phyloP scores from a whole-genome alignment of 2,329 filamentous ascomycete species.

The Trichophyton rubrum region DNA sequence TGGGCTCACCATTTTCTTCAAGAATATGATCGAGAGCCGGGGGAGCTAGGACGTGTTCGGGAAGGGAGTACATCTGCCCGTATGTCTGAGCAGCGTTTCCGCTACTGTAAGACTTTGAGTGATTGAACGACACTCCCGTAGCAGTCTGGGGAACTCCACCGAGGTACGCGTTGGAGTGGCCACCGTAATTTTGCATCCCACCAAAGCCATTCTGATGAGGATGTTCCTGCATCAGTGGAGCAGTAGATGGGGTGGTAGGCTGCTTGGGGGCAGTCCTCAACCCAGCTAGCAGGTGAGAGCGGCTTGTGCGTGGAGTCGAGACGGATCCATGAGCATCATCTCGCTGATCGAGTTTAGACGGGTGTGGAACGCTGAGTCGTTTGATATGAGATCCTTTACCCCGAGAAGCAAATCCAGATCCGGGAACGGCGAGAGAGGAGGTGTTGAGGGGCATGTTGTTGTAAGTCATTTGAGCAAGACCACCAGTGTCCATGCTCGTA shows the following conservation, averaged over 20 bases:
- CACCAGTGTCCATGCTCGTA: constrained; percentile 72
- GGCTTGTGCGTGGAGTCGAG: constrained; percentile 81
- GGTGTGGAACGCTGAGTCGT: constrained; percentile 65
- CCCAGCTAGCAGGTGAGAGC: constrained; percentile 85
- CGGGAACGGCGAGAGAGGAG: constrained; percentile 58
- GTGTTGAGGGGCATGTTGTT: constrained; percentile 60
- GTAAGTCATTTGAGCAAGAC: constrained; percentile 98
- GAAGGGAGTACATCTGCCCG: constrained; percentile 53
- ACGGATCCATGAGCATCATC: constrained; percentile 50
- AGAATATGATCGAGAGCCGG: constrained; percentile 50
- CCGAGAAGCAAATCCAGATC: constrained; percentile 72
- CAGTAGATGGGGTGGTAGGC: constrained; percentile 55
- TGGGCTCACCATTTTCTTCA: constrained; percentile 55
- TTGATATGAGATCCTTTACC: constrained; percentile 78
- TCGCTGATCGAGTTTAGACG: constrained; percentile 52
- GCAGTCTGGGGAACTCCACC: constrained; percentile 45
- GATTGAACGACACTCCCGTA: constrained; percentile 42
- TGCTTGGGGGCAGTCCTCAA: constrained; percentile 89
- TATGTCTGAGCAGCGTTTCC: constrained; percentile 30
- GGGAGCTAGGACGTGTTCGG: constrained; percentile 46
- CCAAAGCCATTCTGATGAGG: constrained; percentile 37
- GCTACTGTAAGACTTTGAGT: constrained; percentile 19
- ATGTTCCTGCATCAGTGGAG: constrained; percentile 46
- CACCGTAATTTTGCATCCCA: constrained; percentile 32
- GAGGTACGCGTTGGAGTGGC: constrained; percentile 10